Evolutionary conservation across 371 early-diverging fungal species (phyloP).

Genomic region (Circinella minor): DNA sequence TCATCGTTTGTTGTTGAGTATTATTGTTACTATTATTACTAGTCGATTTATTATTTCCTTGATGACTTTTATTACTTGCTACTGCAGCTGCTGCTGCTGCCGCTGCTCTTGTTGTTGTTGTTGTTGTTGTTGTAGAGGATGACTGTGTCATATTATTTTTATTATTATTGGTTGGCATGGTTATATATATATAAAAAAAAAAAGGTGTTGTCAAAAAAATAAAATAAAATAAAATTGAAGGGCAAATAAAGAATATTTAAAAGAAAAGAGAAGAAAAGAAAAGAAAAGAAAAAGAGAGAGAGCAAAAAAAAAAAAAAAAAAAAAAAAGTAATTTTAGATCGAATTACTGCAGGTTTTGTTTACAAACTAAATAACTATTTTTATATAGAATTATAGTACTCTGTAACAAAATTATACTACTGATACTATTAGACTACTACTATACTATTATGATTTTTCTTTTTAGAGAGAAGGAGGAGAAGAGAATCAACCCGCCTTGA

Average conservation of each 20-base stretch:
- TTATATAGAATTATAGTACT: too few relatives aligned
- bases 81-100: too few relatives aligned
- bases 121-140: background rate
- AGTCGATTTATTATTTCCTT: background rate
- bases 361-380: background rate
- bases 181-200: background rate
- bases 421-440: too few relatives aligned
- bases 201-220: background rate
- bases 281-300: background rate
- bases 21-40: conserved; percentile 13
- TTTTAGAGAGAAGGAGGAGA: too few relatives aligned
- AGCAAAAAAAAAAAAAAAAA: background rate
- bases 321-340: background rate
- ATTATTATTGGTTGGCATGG: background rate
- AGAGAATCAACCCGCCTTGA: background rate
- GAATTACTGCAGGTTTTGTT: background rate
- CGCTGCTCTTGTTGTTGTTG: conserved; percentile 6
- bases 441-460: too few relatives aligned
- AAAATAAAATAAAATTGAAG: background rate
- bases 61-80: background rate
- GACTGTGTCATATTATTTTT: background rate
- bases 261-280: background rate
- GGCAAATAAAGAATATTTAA: background rate
- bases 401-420: too few relatives aligned
- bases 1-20: conserved; percentile 15